Base-by-base conservation (phyloP, 768 basidiomycete genomes). In the Termitomyces sp. region DNA sequence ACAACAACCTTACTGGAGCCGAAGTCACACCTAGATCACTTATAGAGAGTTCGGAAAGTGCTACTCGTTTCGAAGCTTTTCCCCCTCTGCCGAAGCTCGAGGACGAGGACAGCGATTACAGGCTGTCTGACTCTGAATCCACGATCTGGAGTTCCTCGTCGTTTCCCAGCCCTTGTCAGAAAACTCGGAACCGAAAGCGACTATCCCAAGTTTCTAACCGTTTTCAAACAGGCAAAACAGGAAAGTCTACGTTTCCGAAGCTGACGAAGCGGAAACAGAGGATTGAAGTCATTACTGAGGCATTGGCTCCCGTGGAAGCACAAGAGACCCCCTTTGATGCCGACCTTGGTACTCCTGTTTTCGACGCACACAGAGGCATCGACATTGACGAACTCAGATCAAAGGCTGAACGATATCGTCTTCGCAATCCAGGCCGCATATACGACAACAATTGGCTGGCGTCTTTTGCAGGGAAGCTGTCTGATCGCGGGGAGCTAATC, bases 381-480 rank as follows among this genome's bases (percentile, higher is more conserved):
- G 69, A 73, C 16, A 69, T 87, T 29, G 71, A 72, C 34, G 82
- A 83, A 21, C 77, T 90, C 23, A 75, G 79, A 48, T 73, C 72
- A 31, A 82, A 77, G 63, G 87, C 85, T 40, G 76, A 78, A 43
- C 75, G 77, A 34, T 87, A 83, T 65, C 76, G 77, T 49, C 62
- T 71, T 12, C 77, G 79, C 27, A 77, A 87, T 60, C 81, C 82
- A 55, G 81, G 79, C 23, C 66, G 72, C 47, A 81, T 82, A n/a
- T 81, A 87, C 56, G 84, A 87, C 65, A 83, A 83, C 65, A 69
- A 70, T 14, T 90, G 87, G 85, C 69, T 90, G 48, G 76, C 83
- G 44, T 79, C 78, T 29, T 90, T 87, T 66, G 86, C 85, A 16
- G 88, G 88, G 31, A 84, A 83, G 61, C 70, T 90, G 35, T 82